Evolutionary conservation across 495 filamentous ascomycete genomes (phyloP).

Genomic region (Ascodesmis nigricans): DNA sequence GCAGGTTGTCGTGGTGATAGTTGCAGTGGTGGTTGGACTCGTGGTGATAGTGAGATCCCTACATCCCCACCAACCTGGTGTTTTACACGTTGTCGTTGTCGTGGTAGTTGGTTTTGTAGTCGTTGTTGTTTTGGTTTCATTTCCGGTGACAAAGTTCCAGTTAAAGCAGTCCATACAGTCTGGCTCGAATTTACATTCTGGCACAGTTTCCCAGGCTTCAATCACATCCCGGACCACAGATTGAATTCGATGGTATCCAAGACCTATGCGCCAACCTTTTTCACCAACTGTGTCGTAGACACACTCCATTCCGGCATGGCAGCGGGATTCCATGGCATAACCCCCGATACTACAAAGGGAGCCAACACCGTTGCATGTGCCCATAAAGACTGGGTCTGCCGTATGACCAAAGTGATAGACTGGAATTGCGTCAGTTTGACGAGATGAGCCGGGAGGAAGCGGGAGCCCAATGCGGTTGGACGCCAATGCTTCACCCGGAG

Average conservation of each 20-base stretch:
- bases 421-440: slow-evolving; percentile 28
- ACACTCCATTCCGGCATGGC: slow-evolving; percentile 73
- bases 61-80: slow-evolving; percentile 53
- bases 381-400: slow-evolving; percentile 86
- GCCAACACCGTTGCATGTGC: slow-evolving; percentile 72
- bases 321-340: slow-evolving; percentile 79
- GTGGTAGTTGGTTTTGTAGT: slow-evolving; percentile 28
- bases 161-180: slow-evolving; percentile 78
- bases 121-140: slow-evolving; percentile 54
- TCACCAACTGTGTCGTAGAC: slow-evolving; percentile 78
- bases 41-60: slow-evolving; percentile 31
- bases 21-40: slow-evolving; percentile 21
- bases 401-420: slow-evolving; percentile 80
- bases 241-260: slow-evolving; percentile 68
- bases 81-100: slow-evolving; percentile 33
- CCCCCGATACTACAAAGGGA: slow-evolving; percentile 78
- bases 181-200: slow-evolving; percentile 42
- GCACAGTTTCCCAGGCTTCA: slow-evolving; percentile 52
- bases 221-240: slow-evolving; percentile 71
- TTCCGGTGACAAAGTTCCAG: slow-evolving; percentile 89
- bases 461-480: slow-evolving; percentile 71
- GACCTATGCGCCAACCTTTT: slow-evolving; percentile 68
- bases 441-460: slow-evolving; percentile 41
- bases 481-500: slow-evolving; percentile 70
- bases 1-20: slow-evolving; percentile 25